phyloP scores from a whole-genome alignment of 1,284 basidiomycete species.

The Volvariella surrecta region DNA sequence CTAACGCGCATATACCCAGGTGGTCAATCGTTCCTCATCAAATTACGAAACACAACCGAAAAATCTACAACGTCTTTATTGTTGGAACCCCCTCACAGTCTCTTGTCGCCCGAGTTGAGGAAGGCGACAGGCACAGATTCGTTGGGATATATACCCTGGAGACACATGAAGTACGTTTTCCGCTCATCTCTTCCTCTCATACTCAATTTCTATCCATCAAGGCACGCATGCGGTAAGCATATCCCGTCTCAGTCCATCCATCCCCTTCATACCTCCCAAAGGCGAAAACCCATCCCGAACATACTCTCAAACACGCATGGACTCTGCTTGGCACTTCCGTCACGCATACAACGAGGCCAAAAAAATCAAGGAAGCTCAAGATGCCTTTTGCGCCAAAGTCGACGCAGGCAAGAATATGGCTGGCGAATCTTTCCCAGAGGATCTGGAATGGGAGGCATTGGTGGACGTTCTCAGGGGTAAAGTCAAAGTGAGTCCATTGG shows the following conservation, averaged over 20 bases:
- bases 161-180: slow-evolving; percentile 36
- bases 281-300: slow-evolving; percentile 23
- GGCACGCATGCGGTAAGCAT: slow-evolving; percentile 39
- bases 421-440: slow-evolving; percentile 42
- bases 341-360: slow-evolving; percentile 54
- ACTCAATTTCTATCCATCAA: slow-evolving; percentile 12
- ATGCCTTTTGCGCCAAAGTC: slow-evolving; percentile 45
- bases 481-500: slow-evolving; percentile 24
- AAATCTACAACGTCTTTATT: slow-evolving; percentile 35
- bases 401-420: slow-evolving; percentile 14
- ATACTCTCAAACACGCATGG: slow-evolving; percentile 37
- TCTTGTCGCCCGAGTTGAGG: slow-evolving; percentile 18
- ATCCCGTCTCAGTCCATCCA: background rate
- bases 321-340: slow-evolving; percentile 40
- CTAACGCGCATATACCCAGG: slow-evolving; percentile 16
- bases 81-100: slow-evolving; percentile 34
- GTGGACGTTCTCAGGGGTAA: slow-evolving; percentile 65
- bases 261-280: background rate
- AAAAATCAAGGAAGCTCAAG: slow-evolving; percentile 55
- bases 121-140: slow-evolving; percentile 12
- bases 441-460: slow-evolving; percentile 60
- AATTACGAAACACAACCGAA: slow-evolving; percentile 37
- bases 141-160: slow-evolving; percentile 26
- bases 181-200: background rate
- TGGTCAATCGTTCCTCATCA: slow-evolving; percentile 52